Evolutionary conservation across 371 early-diverging fungal genomes (phyloP), one percentile per base, ranked within the genome.

Genomic region (Mucor ambiguus): DNA sequence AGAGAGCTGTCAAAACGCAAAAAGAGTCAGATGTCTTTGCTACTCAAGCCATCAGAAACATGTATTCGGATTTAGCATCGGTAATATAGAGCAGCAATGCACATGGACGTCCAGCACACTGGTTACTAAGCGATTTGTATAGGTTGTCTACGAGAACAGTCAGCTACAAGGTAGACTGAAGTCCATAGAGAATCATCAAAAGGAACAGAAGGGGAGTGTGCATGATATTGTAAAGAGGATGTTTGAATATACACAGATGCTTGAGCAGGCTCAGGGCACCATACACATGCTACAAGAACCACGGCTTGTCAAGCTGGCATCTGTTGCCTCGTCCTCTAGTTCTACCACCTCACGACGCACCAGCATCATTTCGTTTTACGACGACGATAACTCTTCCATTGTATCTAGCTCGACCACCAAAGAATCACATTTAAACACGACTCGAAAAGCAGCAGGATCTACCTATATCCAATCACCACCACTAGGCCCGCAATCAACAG

Each of bases 251-350:
- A 84, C 85, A 16, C 74, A 79, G 18, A 71, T 85, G 61, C 75
- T 86, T 28, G 87, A 85, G 54, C 82, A 85, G 67, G 86, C 86
- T 26, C 82, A 81, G 67, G 85, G 84, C 44, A 85, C 87, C 10
- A 85, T 86, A 44, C 84, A 85, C 20, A 67, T 67, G 63, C 16
- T 68, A 48, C 73, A 72, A 56, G 73, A 72, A 64, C 68, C 68
- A 2, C 54, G 70, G 28, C 52, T 64, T 14, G 64, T 69, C 12
- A 69, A 69, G 46, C 28, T 54, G n/a, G 22, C 33, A 12, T 57
- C 70, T 33, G 43, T 48, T 9, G 48, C 68, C 16, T 54, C 63
- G 20, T 49, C 62, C 6, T 29, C 58, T 2, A 22, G 52, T 1
- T 58, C 62, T 0, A 35, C 61, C 4, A 56, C 38, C 12, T 66